phyloP scores from a whole-genome alignment of 208 protist genomes.

The Balamuthia mandrillaris region DNA sequence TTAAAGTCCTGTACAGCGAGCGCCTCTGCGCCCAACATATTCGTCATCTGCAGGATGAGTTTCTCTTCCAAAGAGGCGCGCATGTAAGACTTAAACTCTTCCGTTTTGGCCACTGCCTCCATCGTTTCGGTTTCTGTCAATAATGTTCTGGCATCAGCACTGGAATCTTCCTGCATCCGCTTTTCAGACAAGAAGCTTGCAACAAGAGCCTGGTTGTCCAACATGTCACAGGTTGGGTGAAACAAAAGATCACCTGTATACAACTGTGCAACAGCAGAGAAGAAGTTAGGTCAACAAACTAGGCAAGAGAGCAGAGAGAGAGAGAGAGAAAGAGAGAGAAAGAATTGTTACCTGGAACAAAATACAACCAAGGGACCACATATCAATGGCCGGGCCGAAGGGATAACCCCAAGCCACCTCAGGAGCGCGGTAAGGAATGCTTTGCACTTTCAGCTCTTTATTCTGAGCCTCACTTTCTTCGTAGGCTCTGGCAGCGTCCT shows the following conservation, averaged over 20 bases:
- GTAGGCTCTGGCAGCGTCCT: no score
- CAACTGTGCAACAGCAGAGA: neutral
- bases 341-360: neutral
- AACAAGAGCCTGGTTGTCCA: no score
- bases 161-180: no score
- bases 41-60: neutral
- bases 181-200: no score
- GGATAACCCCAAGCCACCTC: neutral
- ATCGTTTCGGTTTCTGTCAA: neutral
- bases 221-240: no score
- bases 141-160: neutral
- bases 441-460: neutral
- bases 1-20: no score
- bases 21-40: neutral
- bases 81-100: neutral
- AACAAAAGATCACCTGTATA: no score
- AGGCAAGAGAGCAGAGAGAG: neutral
- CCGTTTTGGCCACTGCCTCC: neutral
- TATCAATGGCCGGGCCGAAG: neutral
- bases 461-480: no score
- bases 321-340: neutral
- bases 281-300: neutral
- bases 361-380: constrained; percentile 1
- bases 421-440: neutral
- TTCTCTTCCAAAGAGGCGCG: neutral